Percentiles rank a stretch among this genome's conserved stretches.
phyloP scores from a whole-genome alignment of 768 basidiomycete species.

The Obba rivulosa region DNA sequence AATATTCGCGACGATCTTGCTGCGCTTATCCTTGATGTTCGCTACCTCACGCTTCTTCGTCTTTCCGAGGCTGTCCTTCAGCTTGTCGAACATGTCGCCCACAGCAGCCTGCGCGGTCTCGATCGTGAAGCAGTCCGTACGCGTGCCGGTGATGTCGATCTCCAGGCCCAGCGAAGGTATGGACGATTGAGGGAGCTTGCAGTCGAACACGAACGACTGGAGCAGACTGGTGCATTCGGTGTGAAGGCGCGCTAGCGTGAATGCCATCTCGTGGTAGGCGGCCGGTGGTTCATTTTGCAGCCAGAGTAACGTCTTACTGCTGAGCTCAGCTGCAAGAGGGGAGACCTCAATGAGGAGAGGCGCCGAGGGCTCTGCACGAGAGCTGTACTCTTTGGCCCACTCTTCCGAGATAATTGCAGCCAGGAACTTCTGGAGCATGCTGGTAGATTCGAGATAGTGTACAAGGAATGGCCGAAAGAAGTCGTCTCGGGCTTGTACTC shows the following conservation, averaged over 20 bases:
- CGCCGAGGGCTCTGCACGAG: constrained; percentile 20
- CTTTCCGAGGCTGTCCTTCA: constrained; percentile 70
- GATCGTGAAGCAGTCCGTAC: constrained; percentile 68
- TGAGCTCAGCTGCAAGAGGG: constrained; percentile 60
- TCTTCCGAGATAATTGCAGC: constrained; percentile 85
- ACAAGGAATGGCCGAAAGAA: constrained; percentile 70
- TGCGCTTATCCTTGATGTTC: constrained; percentile 70
- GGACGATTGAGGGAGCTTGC: constrained; percentile 74
- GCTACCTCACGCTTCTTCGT: constrained; percentile 76
- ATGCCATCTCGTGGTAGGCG: constrained; percentile 89
- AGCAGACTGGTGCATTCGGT: constrained; percentile 75
- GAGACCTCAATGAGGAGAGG: constrained; percentile 49
- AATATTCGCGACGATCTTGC: constrained; percentile 61
- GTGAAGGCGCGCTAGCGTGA: constrained; percentile 74
- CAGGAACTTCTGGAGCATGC: constrained; percentile 88
- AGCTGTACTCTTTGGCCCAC: constrained; percentile 69
- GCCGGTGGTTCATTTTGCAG: constrained; percentile 72
- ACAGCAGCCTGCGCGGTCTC: constrained; percentile 70
- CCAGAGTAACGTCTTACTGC: constrained; percentile 59
- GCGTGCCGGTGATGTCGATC: constrained; percentile 68
- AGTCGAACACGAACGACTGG: constrained; percentile 79
- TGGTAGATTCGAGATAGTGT: constrained; percentile 80
- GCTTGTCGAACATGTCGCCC: constrained; percentile 60
- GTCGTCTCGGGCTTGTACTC: constrained; percentile 39
- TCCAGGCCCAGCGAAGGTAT: constrained; percentile 77